Evolutionary conservation across 768 basidiomycete genomes (phyloP), one percentile per base, ranked within the genome.

Genomic region (Pisolithus marmoratus): DNA sequence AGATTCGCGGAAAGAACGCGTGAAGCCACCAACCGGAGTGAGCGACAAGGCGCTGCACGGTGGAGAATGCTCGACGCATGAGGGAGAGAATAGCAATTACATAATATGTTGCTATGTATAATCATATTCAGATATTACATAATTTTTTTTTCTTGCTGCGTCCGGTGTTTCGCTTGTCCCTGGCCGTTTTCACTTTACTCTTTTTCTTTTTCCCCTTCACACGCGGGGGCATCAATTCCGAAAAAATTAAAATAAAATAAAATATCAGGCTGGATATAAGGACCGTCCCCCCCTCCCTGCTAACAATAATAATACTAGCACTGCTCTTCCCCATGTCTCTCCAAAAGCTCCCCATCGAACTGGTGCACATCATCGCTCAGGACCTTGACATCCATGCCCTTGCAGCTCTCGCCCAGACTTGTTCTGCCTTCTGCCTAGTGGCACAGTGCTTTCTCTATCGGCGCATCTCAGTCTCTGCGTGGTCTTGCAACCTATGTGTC

Each of bases 401-500:
- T 58, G 67, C 72, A 45, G 63, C 75, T 11, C 72, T 85, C 56
- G 73, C 84, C 2, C 67, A 62, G 19, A 71, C 79, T 7, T 68
- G 57, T 55, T 62, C 74, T 14, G 55, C 63, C 31, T 59, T 84
- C 60, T 68, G 70, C 54, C 70, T 69, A 49, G 65, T 80, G 58
- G 83, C 83, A 0, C 80, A 79, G 53, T 80, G 80, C 53, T 63
- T 73, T 34, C 83, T 90, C 66, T 90, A 85, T 66, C 76, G 83
- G 49, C 66, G 78, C 60, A 58, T 89, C 56, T 63, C 70, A 46
- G 57, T 81, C 49, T 75, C 81, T 27, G 58, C 72, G 7, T 59
- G 66, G 54, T 67, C 74, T 4, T 70, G 64, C 58, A 80, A 80
- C 56, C 73, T 81, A 52, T 48, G 65, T 56, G 70, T 81, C 63